Conservation (phyloP, 2,329 filamentous ascomycete genomes). For the Aspergillus japonicus region DNA sequence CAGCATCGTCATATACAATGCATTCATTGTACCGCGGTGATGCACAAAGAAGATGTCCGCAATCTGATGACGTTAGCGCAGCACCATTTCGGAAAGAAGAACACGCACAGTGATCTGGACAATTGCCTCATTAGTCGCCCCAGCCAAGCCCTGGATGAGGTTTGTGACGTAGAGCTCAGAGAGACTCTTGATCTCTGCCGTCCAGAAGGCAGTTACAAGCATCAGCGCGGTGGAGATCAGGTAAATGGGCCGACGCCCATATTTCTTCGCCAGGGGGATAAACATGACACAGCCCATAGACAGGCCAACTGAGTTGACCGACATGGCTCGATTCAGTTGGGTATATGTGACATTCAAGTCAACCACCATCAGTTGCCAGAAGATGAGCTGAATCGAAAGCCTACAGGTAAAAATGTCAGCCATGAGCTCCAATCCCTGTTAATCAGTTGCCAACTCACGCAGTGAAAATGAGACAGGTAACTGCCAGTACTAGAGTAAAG, state of each 20-base stretch:
- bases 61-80: slow-evolving; percentile 27
- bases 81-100: neutral
- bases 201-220: slow-evolving; percentile 43
- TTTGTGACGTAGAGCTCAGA: slow-evolving; percentile 49
- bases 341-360: slow-evolving; percentile 46
- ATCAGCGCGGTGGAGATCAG: slow-evolving; percentile 44
- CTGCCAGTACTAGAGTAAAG: slow-evolving; percentile 43
- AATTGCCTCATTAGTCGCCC: slow-evolving; percentile 42
- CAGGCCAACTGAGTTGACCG: slow-evolving; percentile 47
- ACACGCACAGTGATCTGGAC: slow-evolving; percentile 43
- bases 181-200: slow-evolving; percentile 40
- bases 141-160: slow-evolving; percentile 40
- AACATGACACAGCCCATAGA: slow-evolving; percentile 47
- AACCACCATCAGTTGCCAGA: slow-evolving; percentile 48
- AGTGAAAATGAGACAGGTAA: slow-evolving; percentile 45
- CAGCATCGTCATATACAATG: slow-evolving; percentile 47
- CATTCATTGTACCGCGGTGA: slow-evolving; percentile 52
- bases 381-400: slow-evolving; percentile 42
- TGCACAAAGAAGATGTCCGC: slow-evolving; percentile 53
- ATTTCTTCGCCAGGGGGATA: slow-evolving; percentile 45
- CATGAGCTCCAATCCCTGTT: neutral
- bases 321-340: slow-evolving; percentile 48
- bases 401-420: slow-evolving; percentile 12
- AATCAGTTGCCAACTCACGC: slow-evolving; percentile 23
- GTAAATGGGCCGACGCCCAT: slow-evolving; percentile 48